phyloP scores from a whole-genome alignment of 2,329 filamentous ascomycete species.

The Onygenales sp. region DNA sequence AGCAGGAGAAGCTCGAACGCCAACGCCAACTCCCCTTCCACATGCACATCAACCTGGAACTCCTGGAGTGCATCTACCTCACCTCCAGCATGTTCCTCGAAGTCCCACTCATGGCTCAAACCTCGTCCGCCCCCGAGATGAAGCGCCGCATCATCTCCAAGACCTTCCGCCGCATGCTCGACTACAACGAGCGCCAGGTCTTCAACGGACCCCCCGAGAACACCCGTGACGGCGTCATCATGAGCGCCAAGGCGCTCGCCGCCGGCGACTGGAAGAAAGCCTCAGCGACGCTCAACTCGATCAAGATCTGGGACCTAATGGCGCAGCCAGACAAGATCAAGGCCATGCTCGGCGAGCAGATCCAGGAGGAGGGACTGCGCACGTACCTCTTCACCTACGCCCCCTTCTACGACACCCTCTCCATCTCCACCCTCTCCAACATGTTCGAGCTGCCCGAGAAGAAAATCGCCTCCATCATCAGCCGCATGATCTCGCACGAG shows the following conservation, averaged over 20 bases:
- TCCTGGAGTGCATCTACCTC: slow-evolving; percentile 95
- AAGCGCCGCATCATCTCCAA: slow-evolving; percentile 98
- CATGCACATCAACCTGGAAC: slow-evolving; percentile 99
- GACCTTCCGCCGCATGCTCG: slow-evolving; percentile 97
- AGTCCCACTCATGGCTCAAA: slow-evolving; percentile 93
- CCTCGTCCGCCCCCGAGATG: slow-evolving; percentile 90
- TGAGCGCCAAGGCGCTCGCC: slow-evolving; percentile 91
- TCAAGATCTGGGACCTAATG: slow-evolving; percentile 99
- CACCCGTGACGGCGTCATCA: slow-evolving; percentile 98
- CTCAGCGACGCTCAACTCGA: slow-evolving; percentile 84
- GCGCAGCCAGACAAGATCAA: slow-evolving; percentile 89
- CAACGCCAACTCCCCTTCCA: slow-evolving; percentile 98
- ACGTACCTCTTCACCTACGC: slow-evolving; percentile 99
- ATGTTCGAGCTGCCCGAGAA: slow-evolving; percentile 93
- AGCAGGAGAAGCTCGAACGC: slow-evolving; percentile 94
- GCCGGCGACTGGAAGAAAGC: slow-evolving; percentile 99
- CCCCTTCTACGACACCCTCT: slow-evolving; percentile 95
- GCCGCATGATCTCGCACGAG: slow-evolving; percentile 99
- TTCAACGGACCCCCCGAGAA: slow-evolving; percentile 98
- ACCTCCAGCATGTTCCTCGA: slow-evolving; percentile 99
- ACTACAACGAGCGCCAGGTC: slow-evolving; percentile 98
- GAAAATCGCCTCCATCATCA: slow-evolving; percentile 91
- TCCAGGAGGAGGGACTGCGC: slow-evolving; percentile 94
- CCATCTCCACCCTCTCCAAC: slow-evolving; percentile 68
- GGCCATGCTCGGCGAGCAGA: slow-evolving; percentile 92